These are phyloP conservation scores for Fomitopsis schrenkii DNA, from an alignment of 1,284 basidiomycete species.

Conservation along the genomic window DNA sequence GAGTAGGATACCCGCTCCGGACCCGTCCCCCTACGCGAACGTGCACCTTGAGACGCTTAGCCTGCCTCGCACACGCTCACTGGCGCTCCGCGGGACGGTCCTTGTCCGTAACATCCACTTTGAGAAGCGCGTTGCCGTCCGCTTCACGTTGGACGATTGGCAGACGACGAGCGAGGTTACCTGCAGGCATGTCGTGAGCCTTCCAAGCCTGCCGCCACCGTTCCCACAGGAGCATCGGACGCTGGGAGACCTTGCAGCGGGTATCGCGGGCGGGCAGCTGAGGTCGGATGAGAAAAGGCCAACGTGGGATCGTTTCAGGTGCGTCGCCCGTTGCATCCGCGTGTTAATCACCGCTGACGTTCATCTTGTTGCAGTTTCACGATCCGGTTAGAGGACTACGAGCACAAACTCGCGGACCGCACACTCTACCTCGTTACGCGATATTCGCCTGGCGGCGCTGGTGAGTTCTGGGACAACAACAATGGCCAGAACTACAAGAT, in stretches of 20 bases:
- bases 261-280: conserved; percentile 18
- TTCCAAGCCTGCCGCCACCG: conserved; percentile 41
- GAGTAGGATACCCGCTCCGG: conserved; percentile 37
- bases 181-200: conserved; percentile 57
- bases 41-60: conserved; percentile 49
- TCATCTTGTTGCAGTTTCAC: conserved; percentile 35
- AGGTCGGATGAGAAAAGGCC: conserved; percentile 19
- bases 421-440: conserved; percentile 65
- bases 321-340: conserved; percentile 12
- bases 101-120: conserved; percentile 84
- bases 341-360: background rate
- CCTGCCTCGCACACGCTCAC: conserved; percentile 35
- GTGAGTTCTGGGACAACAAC: conserved; percentile 92
- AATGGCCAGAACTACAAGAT: conserved; percentile 75
- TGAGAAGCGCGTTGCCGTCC: conserved; percentile 81
- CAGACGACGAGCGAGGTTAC: conserved; percentile 87
- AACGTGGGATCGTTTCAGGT: conserved; percentile 34
- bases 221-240: conserved; percentile 27
- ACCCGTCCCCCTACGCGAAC: conserved; percentile 35
- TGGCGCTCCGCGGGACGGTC: conserved; percentile 43
- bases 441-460: conserved; percentile 47
- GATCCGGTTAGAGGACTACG: conserved; percentile 76
- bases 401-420: conserved; percentile 58
- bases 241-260: conserved; percentile 30
- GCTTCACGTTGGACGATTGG: conserved; percentile 95